Conservation (phyloP, 805 yeast genomes). For the Candida alai region DNA sequence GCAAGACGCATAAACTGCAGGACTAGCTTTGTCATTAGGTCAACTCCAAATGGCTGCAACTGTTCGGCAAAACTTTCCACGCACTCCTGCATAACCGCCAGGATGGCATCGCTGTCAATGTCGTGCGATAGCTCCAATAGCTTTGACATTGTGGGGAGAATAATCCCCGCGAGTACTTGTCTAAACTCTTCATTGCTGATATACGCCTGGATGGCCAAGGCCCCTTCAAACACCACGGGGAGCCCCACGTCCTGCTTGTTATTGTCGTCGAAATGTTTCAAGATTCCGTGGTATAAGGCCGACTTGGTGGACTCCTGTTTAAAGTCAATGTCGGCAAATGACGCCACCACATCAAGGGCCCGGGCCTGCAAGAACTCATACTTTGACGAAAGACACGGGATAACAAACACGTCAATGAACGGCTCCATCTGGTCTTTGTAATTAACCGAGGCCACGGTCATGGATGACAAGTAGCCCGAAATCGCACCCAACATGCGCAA, state of each 20-base stretch:
- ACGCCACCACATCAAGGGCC: slow-evolving; percentile 61
- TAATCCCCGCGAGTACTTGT: slow-evolving; percentile 61
- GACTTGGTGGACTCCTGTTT: slow-evolving; percentile 21
- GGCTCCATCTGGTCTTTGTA: slow-evolving; percentile 61
- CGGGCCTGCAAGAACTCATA: slow-evolving; percentile 72
- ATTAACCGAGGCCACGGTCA: background rate
- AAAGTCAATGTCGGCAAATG: slow-evolving; percentile 61
- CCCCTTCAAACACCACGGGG: slow-evolving; percentile 81
- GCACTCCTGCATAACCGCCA: slow-evolving; percentile 92
- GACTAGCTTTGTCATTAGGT: slow-evolving; percentile 52
- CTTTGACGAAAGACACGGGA: slow-evolving; percentile 66
- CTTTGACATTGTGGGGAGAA: slow-evolving; percentile 79
- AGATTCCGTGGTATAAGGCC: slow-evolving; percentile 31
- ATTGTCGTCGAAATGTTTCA: slow-evolving; percentile 21
- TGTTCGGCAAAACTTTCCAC: slow-evolving; percentile 87
- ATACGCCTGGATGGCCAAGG: slow-evolving; percentile 80
- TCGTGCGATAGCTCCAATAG: slow-evolving; percentile 70
- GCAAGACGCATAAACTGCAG: slow-evolving; percentile 57
- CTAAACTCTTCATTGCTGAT: slow-evolving; percentile 62
- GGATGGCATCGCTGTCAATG: slow-evolving; percentile 81
- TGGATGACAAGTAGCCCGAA: slow-evolving; percentile 55
- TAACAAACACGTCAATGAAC: slow-evolving; percentile 57
- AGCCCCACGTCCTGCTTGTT: slow-evolving; percentile 30
- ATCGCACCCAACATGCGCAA: slow-evolving; percentile 76
- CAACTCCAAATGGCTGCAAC: slow-evolving; percentile 75